These are phyloP conservation scores for Geotrichum siamense DNA, from an alignment of 1,139 yeast genomes.

Conservation along the genomic window DNA sequence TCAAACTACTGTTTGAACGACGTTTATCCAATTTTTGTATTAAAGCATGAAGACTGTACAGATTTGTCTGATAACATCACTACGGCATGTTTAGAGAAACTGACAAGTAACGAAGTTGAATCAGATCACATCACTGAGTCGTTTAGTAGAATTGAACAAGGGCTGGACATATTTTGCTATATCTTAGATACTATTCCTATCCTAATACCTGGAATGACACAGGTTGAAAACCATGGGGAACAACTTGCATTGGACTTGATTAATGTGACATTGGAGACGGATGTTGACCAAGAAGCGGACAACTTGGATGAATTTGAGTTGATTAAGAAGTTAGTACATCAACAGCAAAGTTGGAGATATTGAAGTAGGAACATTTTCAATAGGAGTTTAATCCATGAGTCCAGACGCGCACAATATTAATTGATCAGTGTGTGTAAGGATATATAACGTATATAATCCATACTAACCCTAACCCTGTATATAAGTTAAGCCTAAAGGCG, in stretches of 20 bases:
- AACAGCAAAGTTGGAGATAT: no score
- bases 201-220: slow-evolving; percentile 5
- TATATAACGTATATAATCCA: no score
- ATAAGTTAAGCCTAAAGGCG: no score
- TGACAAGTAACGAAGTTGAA: slow-evolving; percentile 2
- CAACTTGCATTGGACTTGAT: slow-evolving; percentile 1
- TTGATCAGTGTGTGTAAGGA: no score
- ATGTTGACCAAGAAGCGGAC: slow-evolving; percentile 2
- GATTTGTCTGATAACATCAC: slow-evolving; percentile 11
- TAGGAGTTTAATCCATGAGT: no score
- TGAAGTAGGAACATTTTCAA: no score
- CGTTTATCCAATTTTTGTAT: slow-evolving; percentile 12
- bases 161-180: slow-evolving; percentile 15
- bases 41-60: slow-evolving; percentile 11
- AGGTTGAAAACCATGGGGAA: slow-evolving; percentile 5
- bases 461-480: no score
- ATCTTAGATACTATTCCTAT: slow-evolving; percentile 14
- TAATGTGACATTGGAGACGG: slow-evolving; percentile 7
- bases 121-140: slow-evolving; percentile 2
- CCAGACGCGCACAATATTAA: no score
- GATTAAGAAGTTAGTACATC: no score
- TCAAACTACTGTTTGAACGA: slow-evolving; percentile 6
- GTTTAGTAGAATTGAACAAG: slow-evolving; percentile 13
- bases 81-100: slow-evolving; percentile 11
- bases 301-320: no score